Evolutionary conservation across 345 rosid genomes (phyloP).

Genomic region (Lumnitzera littorea): DNA sequence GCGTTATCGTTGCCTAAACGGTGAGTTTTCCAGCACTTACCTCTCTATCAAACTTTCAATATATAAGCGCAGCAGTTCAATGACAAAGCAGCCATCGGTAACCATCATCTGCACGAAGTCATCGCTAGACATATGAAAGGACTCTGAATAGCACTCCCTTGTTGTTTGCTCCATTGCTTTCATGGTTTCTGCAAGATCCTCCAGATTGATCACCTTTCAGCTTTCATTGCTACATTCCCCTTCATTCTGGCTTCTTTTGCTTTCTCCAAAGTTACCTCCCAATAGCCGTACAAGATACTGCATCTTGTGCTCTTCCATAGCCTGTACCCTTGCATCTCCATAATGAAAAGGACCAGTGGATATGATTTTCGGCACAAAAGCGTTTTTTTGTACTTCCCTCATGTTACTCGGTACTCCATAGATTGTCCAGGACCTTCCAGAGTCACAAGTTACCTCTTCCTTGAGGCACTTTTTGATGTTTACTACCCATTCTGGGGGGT

Average conservation of each 20-base stretch:
- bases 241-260: background rate
- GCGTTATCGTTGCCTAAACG: no score
- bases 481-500: constrained; percentile 6
- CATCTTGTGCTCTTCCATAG: constrained; percentile 15
- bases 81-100: constrained; percentile 13
- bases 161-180: constrained; percentile 5
- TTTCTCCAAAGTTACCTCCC: constrained; percentile 7
- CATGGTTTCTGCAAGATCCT: constrained; percentile 6
- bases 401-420: constrained; percentile 5
- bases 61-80: constrained; percentile 6
- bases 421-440: constrained; percentile 11
- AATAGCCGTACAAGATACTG: constrained; percentile 4
- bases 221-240: no score
- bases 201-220: background rate
- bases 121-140: background rate
- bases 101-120: constrained; percentile 14
- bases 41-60: background rate
- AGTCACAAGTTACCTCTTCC: constrained; percentile 5
- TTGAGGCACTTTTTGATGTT: background rate
- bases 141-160: constrained; percentile 14
- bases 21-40: background rate
- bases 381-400: constrained; percentile 1
- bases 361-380: constrained; percentile 7
- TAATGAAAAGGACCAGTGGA: constrained; percentile 8
- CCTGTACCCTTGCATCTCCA: constrained; percentile 1